phyloP scores from a whole-genome alignment of 345 rosid species.

The Salix purpurea region DNA sequence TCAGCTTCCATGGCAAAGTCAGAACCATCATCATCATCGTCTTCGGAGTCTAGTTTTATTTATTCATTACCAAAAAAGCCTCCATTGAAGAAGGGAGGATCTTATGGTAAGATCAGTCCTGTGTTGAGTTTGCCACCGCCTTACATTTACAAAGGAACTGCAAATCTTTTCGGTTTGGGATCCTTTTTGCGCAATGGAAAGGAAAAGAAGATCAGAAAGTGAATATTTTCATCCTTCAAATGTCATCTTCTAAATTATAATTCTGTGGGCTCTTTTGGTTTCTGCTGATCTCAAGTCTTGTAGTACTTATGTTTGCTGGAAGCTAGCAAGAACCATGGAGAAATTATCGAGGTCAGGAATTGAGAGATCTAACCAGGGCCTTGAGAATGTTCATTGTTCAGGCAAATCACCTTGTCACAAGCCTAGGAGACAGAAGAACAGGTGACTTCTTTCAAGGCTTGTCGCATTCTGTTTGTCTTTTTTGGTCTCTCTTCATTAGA shows the following conservation, averaged over 20 bases:
- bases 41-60: constrained; percentile 24
- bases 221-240: constrained; percentile 3
- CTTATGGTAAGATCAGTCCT: constrained; percentile 48
- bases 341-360: background rate
- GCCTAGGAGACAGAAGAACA: constrained; percentile 28
- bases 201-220: constrained; percentile 49
- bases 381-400: background rate
- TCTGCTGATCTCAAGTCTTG: background rate
- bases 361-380: background rate
- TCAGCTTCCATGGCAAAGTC: constrained; percentile 21
- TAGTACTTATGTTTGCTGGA: background rate
- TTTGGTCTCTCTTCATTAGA: background rate
- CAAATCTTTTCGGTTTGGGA: constrained; percentile 52
- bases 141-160: constrained; percentile 43
- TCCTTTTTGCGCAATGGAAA: constrained; percentile 48
- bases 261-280: background rate
- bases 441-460: constrained; percentile 29
- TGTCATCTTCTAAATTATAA: background rate
- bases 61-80: constrained; percentile 46
- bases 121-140: constrained; percentile 66
- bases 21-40: constrained; percentile 4
- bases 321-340: background rate
- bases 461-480: constrained; percentile 17
- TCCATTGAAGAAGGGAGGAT: constrained; percentile 40
- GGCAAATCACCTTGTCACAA: constrained; percentile 12